Conservation (phyloP, 2,329 filamentous ascomycete genomes). For the Chaetomium sp. region DNA sequence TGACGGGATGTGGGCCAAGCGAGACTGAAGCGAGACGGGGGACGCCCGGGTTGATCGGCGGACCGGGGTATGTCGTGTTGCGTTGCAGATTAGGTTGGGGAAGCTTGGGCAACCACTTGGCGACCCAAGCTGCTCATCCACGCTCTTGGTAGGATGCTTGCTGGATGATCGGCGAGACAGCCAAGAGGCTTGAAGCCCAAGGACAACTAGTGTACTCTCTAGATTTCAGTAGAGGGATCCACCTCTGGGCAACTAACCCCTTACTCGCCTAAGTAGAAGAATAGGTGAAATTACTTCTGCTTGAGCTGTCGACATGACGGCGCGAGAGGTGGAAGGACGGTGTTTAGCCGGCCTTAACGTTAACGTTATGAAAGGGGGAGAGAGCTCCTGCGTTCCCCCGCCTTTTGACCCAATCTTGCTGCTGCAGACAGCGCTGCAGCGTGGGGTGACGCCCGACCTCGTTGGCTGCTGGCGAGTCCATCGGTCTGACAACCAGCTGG, state of each 20-base stretch:
- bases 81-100: slow-evolving; percentile 9
- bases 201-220: neutral
- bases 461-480: slow-evolving; percentile 1
- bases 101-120: slow-evolving; percentile 11
- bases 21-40: slow-evolving; percentile 20
- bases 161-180: slow-evolving; percentile 3
- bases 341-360: slow-evolving; percentile 21
- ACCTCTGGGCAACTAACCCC: slow-evolving; percentile 4
- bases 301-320: neutral
- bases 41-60: slow-evolving; percentile 18
- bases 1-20: slow-evolving; percentile 26
- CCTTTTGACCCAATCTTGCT: neutral
- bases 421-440: slow-evolving; percentile 10
- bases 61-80: neutral
- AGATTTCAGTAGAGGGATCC: slow-evolving; percentile 10
- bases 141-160: neutral
- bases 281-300: neutral
- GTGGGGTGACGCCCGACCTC: slow-evolving; percentile 15
- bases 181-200: neutral
- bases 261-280: slow-evolving; percentile 7
- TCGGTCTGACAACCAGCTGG: no score
- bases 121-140: neutral
- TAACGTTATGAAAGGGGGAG: no score
- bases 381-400: neutral
- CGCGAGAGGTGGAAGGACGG: neutral